Conservation (phyloP, 495 filamentous ascomycete species). For the Thermochaetoides thermophila region DNA sequence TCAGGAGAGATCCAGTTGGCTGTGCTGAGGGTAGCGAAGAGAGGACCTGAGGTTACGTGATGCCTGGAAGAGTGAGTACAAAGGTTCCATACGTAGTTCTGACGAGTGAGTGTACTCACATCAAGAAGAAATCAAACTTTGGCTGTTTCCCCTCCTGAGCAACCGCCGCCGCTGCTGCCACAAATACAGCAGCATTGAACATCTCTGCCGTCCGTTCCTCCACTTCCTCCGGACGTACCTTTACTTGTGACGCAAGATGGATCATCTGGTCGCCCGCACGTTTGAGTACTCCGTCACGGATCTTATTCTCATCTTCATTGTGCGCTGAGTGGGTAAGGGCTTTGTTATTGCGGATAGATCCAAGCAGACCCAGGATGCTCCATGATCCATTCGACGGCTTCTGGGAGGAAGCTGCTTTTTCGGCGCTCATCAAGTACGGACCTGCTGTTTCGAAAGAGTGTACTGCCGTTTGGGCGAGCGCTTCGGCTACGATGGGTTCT, state of each 20-base stretch:
- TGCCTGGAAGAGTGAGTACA: constrained; percentile 16
- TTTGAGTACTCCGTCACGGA: constrained; percentile 48
- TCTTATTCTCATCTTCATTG: constrained; percentile 49
- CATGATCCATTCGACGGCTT: no score
- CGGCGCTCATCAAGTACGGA: no score
- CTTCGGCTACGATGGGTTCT: constrained; percentile 70
- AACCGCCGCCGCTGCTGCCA: constrained; percentile 41
- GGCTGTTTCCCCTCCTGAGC: constrained; percentile 41
- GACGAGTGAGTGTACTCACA: constrained; percentile 23
- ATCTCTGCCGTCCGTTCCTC: constrained; percentile 62
- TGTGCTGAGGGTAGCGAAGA: constrained; percentile 25
- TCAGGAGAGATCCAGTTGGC: constrained; percentile 25
- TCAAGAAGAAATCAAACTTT: constrained; percentile 73
- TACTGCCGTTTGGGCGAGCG: constrained; percentile 56
- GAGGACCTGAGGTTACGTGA: constrained; percentile 26
- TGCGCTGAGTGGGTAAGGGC: no score
- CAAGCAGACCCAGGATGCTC: no score
- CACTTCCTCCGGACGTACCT: constrained; percentile 44
- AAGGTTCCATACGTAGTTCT: neutral
- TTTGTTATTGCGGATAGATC: no score
- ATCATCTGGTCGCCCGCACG: constrained; percentile 50
- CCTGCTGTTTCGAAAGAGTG: constrained; percentile 39
- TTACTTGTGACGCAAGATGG: constrained; percentile 41
- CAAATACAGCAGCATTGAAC: constrained; percentile 51
- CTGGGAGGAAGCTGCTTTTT: no score